Base-by-base conservation (phyloP, 331 rosid species). In the Phaseolus coccineus region DNA sequence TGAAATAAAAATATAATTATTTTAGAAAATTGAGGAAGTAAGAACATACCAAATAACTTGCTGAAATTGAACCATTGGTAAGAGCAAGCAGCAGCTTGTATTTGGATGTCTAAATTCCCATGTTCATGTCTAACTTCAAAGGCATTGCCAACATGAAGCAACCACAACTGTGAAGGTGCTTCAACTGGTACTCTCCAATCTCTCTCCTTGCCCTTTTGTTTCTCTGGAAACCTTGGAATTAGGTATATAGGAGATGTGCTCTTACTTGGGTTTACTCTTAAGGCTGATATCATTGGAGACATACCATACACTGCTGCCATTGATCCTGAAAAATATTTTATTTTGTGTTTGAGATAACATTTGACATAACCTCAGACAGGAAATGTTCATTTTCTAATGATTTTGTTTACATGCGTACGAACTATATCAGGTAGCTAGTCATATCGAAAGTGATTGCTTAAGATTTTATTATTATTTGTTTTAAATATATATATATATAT, bases 61-160 rank as follows among this genome's bases (percentile, higher is more conserved):
- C 88, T 84, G 57, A 94, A 92, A 68, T 94, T 92, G 93, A 94
- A 94, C 98, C 98, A 94, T 2, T 88, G 90, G 71, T 94, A 94
- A 33, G 98, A 94, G 86, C 97, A 94, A 84, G 96, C 92, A 30
- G 86, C 70, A 11, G 97, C 98, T 3, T 74, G 93, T 16, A 94
- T 86, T 73, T 90, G 89, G 50, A 94, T 86, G 12, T 89, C 84
- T 39, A 82, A 81, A 63, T 59, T 87, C 2, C 91, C 95, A 31
- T 88, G 56, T 1, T 30, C 8, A 50, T 89, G 85, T 40, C 12
- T 61, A 68, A 37, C 44, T 67, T 91, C 85, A 51, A 82, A 91
- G 40, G 98, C 97, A 83, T 94, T 94, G 80, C 89, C 96, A 72
- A 92, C 97, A 62, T 94, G 98, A 0, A 94, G 88, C 0, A 94